Evolutionary conservation across 441 rosid genomes (phyloP).

Genomic region (Pelargonium cotyledonis): DNA sequence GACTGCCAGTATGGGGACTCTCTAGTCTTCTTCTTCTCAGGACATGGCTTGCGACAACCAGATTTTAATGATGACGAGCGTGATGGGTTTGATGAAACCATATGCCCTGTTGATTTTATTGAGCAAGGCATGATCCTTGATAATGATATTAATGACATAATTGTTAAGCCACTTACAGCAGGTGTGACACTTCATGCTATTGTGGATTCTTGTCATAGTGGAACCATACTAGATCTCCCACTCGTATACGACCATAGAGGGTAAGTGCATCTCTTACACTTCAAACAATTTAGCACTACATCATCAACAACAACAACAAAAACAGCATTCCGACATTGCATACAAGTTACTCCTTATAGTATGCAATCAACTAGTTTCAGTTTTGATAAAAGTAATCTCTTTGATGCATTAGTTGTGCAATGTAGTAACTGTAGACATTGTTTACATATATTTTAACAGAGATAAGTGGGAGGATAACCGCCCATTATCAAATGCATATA

Average conservation of each 20-base stretch:
- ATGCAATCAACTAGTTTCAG: background rate
- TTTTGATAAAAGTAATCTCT: background rate
- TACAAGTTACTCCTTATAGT: background rate
- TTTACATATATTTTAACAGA: slow-evolving; percentile 19
- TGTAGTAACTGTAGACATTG: background rate
- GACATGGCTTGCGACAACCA: slow-evolving; percentile 42
- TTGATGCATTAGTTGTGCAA: background rate
- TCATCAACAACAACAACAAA: background rate
- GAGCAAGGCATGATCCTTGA: slow-evolving; percentile 42
- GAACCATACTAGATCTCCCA: slow-evolving; percentile 49
- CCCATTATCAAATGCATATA: slow-evolving; percentile 31
- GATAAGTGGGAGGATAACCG: slow-evolving; percentile 30
- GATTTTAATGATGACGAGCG: slow-evolving; percentile 34
- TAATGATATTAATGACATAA: slow-evolving; percentile 34
- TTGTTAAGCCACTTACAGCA: slow-evolving; percentile 38
- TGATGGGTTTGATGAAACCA: slow-evolving; percentile 51
- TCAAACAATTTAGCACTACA: background rate
- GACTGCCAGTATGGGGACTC: slow-evolving; percentile 34
- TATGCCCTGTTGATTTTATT: slow-evolving; percentile 43
- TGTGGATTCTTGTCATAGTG: slow-evolving; percentile 58
- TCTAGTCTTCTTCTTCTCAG: slow-evolving; percentile 46
- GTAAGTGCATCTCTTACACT: slow-evolving; percentile 22
- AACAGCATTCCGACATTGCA: background rate
- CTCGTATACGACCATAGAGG: slow-evolving; percentile 24
- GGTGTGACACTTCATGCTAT: slow-evolving; percentile 55